phyloP scores from a whole-genome alignment of 2,329 filamentous ascomycete species.

The Paraphaeosphaeria minitans region DNA sequence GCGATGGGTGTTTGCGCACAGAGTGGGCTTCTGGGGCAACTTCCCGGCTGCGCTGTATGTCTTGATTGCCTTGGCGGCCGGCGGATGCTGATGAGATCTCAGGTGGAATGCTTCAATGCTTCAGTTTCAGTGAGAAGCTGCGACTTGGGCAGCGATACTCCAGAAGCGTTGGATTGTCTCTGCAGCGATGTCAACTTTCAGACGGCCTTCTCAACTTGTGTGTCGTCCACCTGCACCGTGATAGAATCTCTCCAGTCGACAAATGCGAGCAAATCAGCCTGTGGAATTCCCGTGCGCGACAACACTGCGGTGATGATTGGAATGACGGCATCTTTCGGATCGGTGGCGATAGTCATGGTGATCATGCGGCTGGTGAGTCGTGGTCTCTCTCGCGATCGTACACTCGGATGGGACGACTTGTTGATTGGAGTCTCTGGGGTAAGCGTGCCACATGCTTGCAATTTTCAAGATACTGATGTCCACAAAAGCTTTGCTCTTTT shows the following conservation, averaged over 20 bases:
- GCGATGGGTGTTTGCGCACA: not conserved
- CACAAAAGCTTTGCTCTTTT: conserved; percentile 25
- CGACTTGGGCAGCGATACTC: conserved; percentile 9
- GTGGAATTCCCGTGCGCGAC: conserved; percentile 30
- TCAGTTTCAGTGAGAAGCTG: conserved; percentile 25
- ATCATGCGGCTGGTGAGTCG: conserved; percentile 30
- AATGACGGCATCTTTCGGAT: conserved; percentile 28
- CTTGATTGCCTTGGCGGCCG: not conserved
- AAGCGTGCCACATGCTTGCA: conserved; percentile 6
- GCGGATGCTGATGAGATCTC: not conserved
- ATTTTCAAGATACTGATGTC: conserved; percentile 6
- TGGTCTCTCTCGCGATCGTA: conserved; percentile 24
- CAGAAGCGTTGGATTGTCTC: conserved; percentile 32
- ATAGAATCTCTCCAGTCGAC: conserved; percentile 29
- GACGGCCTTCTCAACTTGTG: conserved; percentile 27
- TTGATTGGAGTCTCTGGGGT: conserved; percentile 37
- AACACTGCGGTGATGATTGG: conserved; percentile 26
- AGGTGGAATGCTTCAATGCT: conserved; percentile 26
- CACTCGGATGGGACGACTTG: conserved; percentile 37
- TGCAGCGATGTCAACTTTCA: conserved; percentile 33
- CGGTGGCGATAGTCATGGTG: conserved; percentile 34
- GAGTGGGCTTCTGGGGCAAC: not conserved
- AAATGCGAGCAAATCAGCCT: conserved; percentile 34
- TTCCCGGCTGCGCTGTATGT: conserved; percentile 9
- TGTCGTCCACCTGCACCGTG: conserved; percentile 34